Conservation (phyloP, 257 asterid species). For the Voacanga thouarsii region DNA sequence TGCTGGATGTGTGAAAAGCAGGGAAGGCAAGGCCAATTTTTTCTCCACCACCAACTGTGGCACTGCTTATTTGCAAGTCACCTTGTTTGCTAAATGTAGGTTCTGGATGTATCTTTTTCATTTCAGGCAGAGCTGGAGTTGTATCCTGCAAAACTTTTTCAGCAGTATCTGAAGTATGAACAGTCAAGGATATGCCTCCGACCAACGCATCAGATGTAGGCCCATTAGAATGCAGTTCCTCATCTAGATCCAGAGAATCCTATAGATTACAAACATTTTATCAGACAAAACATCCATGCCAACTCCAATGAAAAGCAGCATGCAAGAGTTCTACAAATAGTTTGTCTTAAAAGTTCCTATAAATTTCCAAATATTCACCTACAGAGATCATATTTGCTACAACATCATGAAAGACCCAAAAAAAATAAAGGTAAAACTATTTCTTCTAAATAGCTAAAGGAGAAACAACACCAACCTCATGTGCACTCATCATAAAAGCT, state of each 20-base stretch:
- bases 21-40: constrained; percentile 15
- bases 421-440: neutral
- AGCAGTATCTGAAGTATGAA: constrained; percentile 23
- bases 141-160: constrained; percentile 24
- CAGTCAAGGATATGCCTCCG: constrained; percentile 19
- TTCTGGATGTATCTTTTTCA: constrained; percentile 21
- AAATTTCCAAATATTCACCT: neutral
- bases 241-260: constrained; percentile 56
- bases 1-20: constrained; percentile 28
- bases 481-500: constrained; percentile 66
- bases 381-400: neutral
- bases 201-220: constrained; percentile 21
- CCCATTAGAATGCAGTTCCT: constrained; percentile 40
- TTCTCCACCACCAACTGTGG: constrained; percentile 30
- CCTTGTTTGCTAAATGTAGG: constrained; percentile 22
- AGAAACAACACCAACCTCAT: constrained; percentile 51
- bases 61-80: constrained; percentile 25
- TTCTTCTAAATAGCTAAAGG: neutral
- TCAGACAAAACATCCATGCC: neutral
- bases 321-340: neutral
- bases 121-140: constrained; percentile 25
- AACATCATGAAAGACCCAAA: neutral
- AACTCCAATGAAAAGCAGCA: neutral
- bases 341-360: neutral
- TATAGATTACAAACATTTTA: constrained; percentile 16